Evolutionary conservation across 176 grass and related monocot species (phyloP).

Genomic region (Calamus simplicifolius): DNA sequence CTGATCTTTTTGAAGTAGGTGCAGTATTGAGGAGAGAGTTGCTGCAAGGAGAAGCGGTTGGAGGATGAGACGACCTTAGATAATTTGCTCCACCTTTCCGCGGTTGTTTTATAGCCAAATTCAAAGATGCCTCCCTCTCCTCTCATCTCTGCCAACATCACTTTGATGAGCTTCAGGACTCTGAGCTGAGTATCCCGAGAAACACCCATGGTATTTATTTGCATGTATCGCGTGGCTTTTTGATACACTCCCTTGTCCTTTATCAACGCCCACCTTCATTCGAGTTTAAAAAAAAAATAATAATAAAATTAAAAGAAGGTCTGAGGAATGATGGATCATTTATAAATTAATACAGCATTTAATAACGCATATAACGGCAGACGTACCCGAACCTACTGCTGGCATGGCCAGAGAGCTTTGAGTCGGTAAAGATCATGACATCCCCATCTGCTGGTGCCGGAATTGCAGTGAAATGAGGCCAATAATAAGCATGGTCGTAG

Average conservation of each 20-base stretch:
- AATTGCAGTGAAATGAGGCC: conserved; percentile 67
- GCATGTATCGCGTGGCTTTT: conserved; percentile 20
- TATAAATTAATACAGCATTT: too few species aligned
- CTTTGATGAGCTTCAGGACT: conserved; percentile 43
- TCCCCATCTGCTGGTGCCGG: conserved; percentile 44
- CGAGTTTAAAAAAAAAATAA: too few species aligned
- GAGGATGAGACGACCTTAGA: conserved; percentile 35
- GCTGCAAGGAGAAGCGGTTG: conserved; percentile 56
- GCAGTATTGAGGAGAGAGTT: conserved; percentile 45
- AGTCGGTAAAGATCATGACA: conserved; percentile 62
- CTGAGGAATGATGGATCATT: too few species aligned
- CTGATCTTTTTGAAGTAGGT: conserved; percentile 46
- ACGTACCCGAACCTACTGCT: conserved; percentile 68
- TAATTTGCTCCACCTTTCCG: conserved; percentile 41
- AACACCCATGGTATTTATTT: conserved; percentile 31
- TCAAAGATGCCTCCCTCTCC: conserved; percentile 49
- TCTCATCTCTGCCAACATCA: conserved; percentile 40
- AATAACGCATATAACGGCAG: too few species aligned
- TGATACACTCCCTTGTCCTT: conserved; percentile 39
- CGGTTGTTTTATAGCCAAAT: conserved; percentile 47
- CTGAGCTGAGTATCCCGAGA: conserved; percentile 72
- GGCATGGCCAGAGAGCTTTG: conserved; percentile 68
- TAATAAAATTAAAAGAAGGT: too few species aligned
- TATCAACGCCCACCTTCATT: conserved; percentile 70
- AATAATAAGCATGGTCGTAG: conserved; percentile 73